Evolutionary conservation across 441 rosid species (phyloP).

Genomic region (Dalechampia spathulata): DNA sequence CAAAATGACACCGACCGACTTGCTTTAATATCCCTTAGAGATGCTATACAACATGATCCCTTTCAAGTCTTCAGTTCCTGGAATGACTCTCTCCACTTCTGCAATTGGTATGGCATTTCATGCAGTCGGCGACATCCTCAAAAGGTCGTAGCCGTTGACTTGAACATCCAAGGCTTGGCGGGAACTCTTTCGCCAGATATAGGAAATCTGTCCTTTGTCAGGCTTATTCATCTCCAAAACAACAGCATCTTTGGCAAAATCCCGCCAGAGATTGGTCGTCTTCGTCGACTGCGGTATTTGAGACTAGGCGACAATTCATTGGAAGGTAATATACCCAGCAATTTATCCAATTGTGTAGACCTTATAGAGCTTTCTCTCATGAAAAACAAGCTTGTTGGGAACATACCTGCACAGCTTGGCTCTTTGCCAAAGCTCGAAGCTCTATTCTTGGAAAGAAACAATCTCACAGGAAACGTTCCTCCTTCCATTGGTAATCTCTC

Average conservation of each 20-base stretch:
- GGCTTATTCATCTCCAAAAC: not conserved
- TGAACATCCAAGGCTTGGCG: not conserved
- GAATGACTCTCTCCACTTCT: not conserved
- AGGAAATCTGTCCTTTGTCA: conserved; percentile 3
- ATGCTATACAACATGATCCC: not conserved
- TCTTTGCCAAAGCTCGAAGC: not conserved
- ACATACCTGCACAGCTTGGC: not conserved
- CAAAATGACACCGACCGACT: not conserved
- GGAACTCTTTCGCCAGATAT: not conserved
- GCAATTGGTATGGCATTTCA: not conserved
- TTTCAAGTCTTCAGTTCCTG: not conserved
- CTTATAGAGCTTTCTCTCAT: not conserved
- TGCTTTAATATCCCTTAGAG: not conserved
- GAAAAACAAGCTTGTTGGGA: not conserved
- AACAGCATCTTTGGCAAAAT: not conserved
- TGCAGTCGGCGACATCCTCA: not conserved
- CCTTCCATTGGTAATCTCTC: not conserved
- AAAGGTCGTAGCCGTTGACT: not conserved
- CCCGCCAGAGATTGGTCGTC: not conserved
- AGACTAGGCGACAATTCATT: not conserved
- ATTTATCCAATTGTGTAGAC: not conserved
- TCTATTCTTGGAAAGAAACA: not conserved
- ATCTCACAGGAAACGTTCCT: not conserved
- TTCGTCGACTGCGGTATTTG: not conserved
- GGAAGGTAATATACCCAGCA: not conserved